Evolutionary conservation across 2,329 filamentous ascomycete species (phyloP).

Genomic region (Ceratocystis cubensis): DNA sequence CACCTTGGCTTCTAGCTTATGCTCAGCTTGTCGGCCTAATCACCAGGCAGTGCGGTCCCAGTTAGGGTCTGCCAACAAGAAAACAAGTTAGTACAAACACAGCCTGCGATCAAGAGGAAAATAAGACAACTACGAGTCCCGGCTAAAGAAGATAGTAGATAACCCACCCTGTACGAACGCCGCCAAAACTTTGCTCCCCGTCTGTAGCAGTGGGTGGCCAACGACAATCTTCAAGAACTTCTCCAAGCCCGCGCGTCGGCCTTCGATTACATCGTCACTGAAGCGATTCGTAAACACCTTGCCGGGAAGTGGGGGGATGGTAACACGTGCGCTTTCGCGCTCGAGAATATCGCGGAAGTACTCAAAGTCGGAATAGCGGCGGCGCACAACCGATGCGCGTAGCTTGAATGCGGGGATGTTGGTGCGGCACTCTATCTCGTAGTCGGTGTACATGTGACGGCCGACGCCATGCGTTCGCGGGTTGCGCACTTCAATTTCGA

Average conservation of each 20-base stretch:
- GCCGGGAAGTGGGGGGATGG: constrained; percentile 86
- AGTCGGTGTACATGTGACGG: constrained; percentile 95
- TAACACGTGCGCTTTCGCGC: constrained; percentile 84
- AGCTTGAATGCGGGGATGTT: constrained; percentile 99
- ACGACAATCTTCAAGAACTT: constrained; percentile 96
- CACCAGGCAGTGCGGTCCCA: constrained; percentile 90
- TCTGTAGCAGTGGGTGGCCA: constrained; percentile 90
- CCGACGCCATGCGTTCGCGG: constrained; percentile 90
- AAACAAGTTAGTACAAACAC: not conserved
- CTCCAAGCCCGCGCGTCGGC: constrained; percentile 78
- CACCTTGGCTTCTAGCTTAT: not conserved
- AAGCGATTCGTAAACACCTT: constrained; percentile 98
- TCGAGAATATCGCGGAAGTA: constrained; percentile 97
- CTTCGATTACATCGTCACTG: constrained; percentile 96
- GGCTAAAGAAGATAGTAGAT: not conserved
- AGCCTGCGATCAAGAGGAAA: not conserved
- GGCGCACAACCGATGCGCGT: constrained; percentile 72
- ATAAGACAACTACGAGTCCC: not conserved
- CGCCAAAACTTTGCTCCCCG: constrained; percentile 89
- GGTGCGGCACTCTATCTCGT: constrained; percentile 93
- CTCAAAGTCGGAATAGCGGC: constrained; percentile 96
- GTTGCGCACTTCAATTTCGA: constrained; percentile 95
- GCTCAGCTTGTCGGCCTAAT: constrained; percentile 24
- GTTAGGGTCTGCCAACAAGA: constrained; percentile 51
- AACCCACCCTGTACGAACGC: constrained; percentile 83